Evolutionary conservation across 768 basidiomycete species (phyloP).

Genomic region (Paxillus involutus): DNA sequence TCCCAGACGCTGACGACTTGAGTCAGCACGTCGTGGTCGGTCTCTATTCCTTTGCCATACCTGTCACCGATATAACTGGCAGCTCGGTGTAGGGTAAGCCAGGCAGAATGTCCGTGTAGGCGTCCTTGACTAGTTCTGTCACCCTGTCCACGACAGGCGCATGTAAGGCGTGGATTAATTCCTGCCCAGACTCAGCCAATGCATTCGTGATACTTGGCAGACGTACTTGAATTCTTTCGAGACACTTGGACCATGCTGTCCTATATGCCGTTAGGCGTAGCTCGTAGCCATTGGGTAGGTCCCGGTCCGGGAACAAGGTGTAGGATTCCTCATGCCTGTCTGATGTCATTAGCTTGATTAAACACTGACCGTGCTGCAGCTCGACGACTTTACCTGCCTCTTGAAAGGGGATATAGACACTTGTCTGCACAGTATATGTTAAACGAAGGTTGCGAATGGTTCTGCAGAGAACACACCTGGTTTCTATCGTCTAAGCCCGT

Average conservation of each 20-base stretch:
- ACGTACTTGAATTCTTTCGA: slow-evolving; percentile 54
- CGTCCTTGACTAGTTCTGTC: slow-evolving; percentile 39
- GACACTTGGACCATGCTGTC: slow-evolving; percentile 58
- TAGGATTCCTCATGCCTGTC: slow-evolving; percentile 19
- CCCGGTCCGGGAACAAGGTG: slow-evolving; percentile 29
- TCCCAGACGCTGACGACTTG: too few species aligned
- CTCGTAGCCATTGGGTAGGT: slow-evolving; percentile 31
- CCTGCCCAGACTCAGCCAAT: slow-evolving; percentile 29
- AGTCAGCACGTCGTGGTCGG: too few species aligned
- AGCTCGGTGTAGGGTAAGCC: slow-evolving; percentile 61
- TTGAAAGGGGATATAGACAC: slow-evolving; percentile 27
- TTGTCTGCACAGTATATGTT: slow-evolving; percentile 21
- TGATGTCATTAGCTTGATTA: slow-evolving; percentile 6
- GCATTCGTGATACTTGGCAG: neutral
- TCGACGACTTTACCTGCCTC: slow-evolving; percentile 17
- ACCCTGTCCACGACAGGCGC: slow-evolving; percentile 47
- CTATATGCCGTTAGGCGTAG: slow-evolving; percentile 54
- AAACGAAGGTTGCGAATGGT: neutral
- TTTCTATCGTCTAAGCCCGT: slow-evolving; percentile 21
- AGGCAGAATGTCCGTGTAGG: slow-evolving; percentile 47
- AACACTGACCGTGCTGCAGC: neutral
- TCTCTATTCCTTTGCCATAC: slow-evolving; percentile 32
- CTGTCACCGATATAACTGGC: slow-evolving; percentile 56
- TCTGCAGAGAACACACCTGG: slow-evolving; percentile 22
- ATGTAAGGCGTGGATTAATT: slow-evolving; percentile 47